phyloP scores from a whole-genome alignment of 257 asterid genomes.

The Jasminum sambac region DNA sequence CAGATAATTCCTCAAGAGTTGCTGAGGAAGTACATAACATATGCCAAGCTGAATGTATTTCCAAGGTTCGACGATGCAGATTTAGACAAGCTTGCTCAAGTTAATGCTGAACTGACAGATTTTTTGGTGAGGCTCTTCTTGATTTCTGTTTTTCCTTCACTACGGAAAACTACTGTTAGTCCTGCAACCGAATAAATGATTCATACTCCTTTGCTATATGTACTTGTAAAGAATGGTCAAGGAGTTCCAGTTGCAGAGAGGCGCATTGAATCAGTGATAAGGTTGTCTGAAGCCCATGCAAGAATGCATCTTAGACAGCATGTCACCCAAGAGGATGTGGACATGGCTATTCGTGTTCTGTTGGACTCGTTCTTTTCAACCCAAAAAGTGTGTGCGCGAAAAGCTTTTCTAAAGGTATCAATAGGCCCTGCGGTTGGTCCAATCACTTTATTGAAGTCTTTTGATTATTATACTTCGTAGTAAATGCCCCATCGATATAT shows the following conservation, averaged over 20 bases:
- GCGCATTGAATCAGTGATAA: constrained; percentile 95
- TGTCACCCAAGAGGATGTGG: constrained; percentile 97
- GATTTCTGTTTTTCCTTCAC: constrained; percentile 5
- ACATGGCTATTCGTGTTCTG: constrained; percentile 92
- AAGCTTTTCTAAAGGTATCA: constrained; percentile 86
- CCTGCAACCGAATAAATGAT: constrained; percentile 12
- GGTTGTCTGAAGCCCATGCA: constrained; percentile 99
- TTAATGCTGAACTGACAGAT: constrained; percentile 96
- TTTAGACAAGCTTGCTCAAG: constrained; percentile 85
- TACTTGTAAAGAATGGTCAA: constrained; percentile 72
- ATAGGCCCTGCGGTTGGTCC: neutral
- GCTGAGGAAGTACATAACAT: constrained; percentile 90
- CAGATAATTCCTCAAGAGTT: constrained; percentile 89
- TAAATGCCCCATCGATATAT: neutral
- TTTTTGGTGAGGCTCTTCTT: constrained; percentile 64
- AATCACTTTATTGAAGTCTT: constrained; percentile 3
- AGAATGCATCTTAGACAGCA: constrained; percentile 94
- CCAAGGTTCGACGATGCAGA: constrained; percentile 93
- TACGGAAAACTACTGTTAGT: constrained; percentile 4
- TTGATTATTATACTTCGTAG: neutral
- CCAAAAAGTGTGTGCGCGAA: constrained; percentile 91
- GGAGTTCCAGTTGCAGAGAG: constrained; percentile 97
- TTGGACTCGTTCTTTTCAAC: constrained; percentile 91
- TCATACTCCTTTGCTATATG: constrained; percentile 11
- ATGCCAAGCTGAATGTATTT: constrained; percentile 86